Percentiles rank a stretch among this genome's conserved stretches.
Conservation (phyloP, 208 protist species). For the Entamoeba histolytica region DNA sequence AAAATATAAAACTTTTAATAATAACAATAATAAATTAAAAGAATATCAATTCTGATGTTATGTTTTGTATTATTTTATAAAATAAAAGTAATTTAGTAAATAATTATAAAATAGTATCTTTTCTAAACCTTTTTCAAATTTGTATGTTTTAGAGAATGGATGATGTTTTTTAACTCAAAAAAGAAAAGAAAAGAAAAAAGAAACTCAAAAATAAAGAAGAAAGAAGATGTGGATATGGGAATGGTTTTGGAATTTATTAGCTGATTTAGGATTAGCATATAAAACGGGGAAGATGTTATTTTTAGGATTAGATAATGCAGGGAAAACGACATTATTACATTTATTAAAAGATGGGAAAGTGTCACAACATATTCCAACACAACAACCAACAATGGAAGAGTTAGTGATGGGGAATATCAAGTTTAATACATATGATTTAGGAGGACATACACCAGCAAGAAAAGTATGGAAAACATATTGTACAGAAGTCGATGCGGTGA, state of each 20-base stretch:
- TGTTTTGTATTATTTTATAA: too few relatives aligned
- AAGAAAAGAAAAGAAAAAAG: too few relatives aligned
- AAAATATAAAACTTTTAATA: too few relatives aligned
- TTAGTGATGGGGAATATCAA: background rate
- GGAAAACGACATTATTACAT: conserved; percentile 96
- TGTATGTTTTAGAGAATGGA: too few relatives aligned
- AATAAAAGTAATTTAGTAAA: too few relatives aligned
- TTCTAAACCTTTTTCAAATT: too few relatives aligned
- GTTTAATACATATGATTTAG: background rate
- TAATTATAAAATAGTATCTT: too few relatives aligned
- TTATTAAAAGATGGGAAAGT: conserved; percentile 58
- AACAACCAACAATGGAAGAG: conserved; percentile 47
- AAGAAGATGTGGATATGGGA: background rate
- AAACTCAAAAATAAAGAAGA: too few relatives aligned
- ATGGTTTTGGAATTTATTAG: background rate
- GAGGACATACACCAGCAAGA: background rate
- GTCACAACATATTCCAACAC: conserved; percentile 45
- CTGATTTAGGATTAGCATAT: conserved; percentile 37
- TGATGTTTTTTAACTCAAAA: too few relatives aligned
- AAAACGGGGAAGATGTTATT: conserved; percentile 83
- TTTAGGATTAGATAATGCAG: conserved; percentile 96
- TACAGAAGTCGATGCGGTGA: conserved; percentile 14
- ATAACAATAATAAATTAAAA: too few relatives aligned
- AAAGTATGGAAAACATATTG: conserved; percentile 17
- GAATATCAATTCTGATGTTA: too few relatives aligned